Evolutionary conservation across 2,329 filamentous ascomycete genomes (phyloP).

Genomic region (Tolypocladium endophyticum): DNA sequence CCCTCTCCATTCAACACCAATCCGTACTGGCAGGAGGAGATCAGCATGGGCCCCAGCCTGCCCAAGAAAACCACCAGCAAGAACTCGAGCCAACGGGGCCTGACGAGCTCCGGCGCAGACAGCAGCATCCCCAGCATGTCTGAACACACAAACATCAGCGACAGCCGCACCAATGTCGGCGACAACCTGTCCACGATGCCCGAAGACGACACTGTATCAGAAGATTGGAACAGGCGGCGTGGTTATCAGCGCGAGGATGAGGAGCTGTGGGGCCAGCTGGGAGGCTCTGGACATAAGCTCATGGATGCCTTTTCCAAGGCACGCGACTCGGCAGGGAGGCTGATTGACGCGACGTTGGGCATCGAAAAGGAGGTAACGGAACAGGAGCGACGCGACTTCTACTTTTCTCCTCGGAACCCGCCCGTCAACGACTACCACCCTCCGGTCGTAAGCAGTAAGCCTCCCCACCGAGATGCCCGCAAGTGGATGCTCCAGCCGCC

Average conservation of each 20-base stretch:
- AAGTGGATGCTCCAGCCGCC: conserved; percentile 91
- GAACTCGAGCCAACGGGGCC: conserved; percentile 47
- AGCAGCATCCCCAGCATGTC: conserved; percentile 34
- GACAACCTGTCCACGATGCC: conserved; percentile 16
- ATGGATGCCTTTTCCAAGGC: conserved; percentile 51
- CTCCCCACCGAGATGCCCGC: conserved; percentile 57
- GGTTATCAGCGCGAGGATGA: conserved; percentile 84
- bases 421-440: conserved; percentile 81
- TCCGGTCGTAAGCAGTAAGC: conserved; percentile 69
- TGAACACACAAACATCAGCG: conserved; percentile 25
- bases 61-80: conserved; percentile 51
- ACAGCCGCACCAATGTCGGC: conserved; percentile 22
- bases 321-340: conserved; percentile 41
- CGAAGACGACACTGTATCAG: conserved; percentile 27
- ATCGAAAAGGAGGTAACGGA: conserved; percentile 42
- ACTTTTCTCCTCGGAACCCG: conserved; percentile 50
- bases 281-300: conserved; percentile 43
- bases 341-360: conserved; percentile 41
- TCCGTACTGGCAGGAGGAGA: conserved; percentile 81
- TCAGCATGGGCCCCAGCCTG: conserved; percentile 66
- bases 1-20: conserved; percentile 79
- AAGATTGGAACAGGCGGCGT: conserved; percentile 60
- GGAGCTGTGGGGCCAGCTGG: conserved; percentile 60
- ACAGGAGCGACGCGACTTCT: conserved; percentile 48
- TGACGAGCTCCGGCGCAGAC: conserved; percentile 47